Percentiles rank a stretch among this genome's conserved stretches.
Evolutionary conservation across 805 yeast species (phyloP).

Genomic region (Wickerhamiella vanderwaltii): DNA sequence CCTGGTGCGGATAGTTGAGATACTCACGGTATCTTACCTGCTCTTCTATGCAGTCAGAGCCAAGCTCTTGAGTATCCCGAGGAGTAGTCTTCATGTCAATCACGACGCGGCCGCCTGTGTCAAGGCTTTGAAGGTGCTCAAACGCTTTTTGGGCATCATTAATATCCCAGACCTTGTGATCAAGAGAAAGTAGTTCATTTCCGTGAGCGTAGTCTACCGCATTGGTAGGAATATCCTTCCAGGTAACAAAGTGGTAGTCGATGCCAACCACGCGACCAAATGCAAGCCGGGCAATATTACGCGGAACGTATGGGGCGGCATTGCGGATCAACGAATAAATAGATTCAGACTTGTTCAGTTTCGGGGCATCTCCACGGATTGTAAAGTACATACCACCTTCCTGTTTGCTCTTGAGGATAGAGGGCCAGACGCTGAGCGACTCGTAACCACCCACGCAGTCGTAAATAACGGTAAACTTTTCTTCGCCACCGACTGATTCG

Average conservation of each 20-base stretch:
- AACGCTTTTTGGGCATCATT: conserved; percentile 3
- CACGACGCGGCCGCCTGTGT: conserved; percentile 4
- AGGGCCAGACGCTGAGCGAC: conserved; percentile 34
- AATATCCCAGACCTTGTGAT: background rate
- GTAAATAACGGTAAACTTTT: conserved; percentile 42
- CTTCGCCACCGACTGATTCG: background rate
- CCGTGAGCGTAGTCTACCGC: conserved; percentile 5
- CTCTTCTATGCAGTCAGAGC: conserved; percentile 7
- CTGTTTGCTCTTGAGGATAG: conserved; percentile 35
- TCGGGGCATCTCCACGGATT: conserved; percentile 42
- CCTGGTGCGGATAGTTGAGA: background rate
- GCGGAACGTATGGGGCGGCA: conserved; percentile 15
- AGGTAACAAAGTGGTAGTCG: conserved; percentile 21
- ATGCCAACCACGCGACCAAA: conserved; percentile 26
- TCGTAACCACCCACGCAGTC: conserved; percentile 55
- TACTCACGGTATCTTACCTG: conserved; percentile 1
- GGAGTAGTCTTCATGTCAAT: conserved; percentile 7
- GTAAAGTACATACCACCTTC: conserved; percentile 36
- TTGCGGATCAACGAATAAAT: conserved; percentile 4
- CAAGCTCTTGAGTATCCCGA: conserved; percentile 5
- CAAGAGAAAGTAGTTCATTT: conserved; percentile 1
- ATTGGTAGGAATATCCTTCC: background rate
- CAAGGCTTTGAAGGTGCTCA: background rate
- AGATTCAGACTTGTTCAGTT: conserved; percentile 9
- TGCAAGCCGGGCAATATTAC: conserved; percentile 22